Evolutionary conservation across 306 rosid species (phyloP).

Genomic region (Casuarina glauca): DNA sequence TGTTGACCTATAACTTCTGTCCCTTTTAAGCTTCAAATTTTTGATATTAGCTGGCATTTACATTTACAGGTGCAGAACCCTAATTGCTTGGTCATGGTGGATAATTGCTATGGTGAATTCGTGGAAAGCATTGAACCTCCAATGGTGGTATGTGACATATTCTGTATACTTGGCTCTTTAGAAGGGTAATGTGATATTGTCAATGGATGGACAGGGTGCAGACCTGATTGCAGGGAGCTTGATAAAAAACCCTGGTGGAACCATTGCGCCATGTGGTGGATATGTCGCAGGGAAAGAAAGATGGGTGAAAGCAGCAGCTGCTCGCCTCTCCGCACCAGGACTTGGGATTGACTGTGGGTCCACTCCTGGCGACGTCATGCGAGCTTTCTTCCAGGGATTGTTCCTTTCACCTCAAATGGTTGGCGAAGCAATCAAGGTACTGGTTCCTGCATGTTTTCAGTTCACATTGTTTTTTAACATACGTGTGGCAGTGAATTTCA

Average conservation of each 20-base stretch:
- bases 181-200: slow-evolving; percentile 19
- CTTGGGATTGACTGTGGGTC: slow-evolving; percentile 89
- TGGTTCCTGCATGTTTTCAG: slow-evolving; percentile 19
- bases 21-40: background rate
- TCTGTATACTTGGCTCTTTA: slow-evolving; percentile 25
- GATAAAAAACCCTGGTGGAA: slow-evolving; percentile 96
- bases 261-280: slow-evolving; percentile 93
- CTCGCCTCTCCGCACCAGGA: slow-evolving; percentile 94
- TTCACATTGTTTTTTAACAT: slow-evolving; percentile 21
- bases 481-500: slow-evolving; percentile 21
- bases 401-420: slow-evolving; percentile 99
- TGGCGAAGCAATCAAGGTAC: slow-evolving; percentile 94
- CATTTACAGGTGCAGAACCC: slow-evolving; percentile 75
- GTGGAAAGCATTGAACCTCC: slow-evolving; percentile 93
- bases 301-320: slow-evolving; percentile 86
- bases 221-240: slow-evolving; percentile 94
- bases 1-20: background rate
- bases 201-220: slow-evolving; percentile 65
- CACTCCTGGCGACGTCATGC: slow-evolving; percentile 82
- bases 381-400: slow-evolving; percentile 87
- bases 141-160: slow-evolving; percentile 62
- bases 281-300: slow-evolving; percentile 76
- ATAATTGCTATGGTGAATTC: slow-evolving; percentile 95
- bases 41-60: background rate
- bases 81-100: slow-evolving; percentile 86